Evolutionary conservation across 805 yeast genomes (phyloP), one percentile per base, ranked within the genome.

Genomic region (Spencermartinsiella europaea): DNA sequence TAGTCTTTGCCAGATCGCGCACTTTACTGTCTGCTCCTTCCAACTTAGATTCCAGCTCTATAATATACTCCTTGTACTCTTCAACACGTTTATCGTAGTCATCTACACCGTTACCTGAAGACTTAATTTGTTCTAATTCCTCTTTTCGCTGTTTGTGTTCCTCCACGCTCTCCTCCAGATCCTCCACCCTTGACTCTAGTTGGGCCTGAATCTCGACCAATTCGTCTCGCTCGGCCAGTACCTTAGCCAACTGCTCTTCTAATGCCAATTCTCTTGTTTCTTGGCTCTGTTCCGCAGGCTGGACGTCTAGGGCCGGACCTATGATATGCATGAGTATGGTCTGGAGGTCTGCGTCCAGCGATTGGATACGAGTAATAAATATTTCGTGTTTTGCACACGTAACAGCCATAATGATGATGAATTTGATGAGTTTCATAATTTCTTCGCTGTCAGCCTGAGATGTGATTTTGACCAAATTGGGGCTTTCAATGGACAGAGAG

Each of bases 181-280:
- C 27, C 15, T 16, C 10, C n/a, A 25, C 41, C 3, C 27, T 28
- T 17, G 40, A 7, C 31, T 37, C 37, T 25, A 43, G 12, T 14
- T 31, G 19, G 8, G 16, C 20, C n/a, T 22, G 20, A 36, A 14
- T 12, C 12, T 25, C 31, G 10, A 25, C 12, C 31, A 25, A 25
- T 12, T 25, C 1, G 22, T 48, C 51, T 12, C 42, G 14, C 7
- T 49, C 46, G 21, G 22, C 19, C 5, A 50, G 31, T 10, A 48
- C 25, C 41, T 46, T 38, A 3, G 51, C 49, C 4, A 50, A 34
- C 25, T 42, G 49, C 38, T 45, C 46, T 21, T 50, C 54, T n/a
- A 47, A 28, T 2, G 34, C 42, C 33, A 50, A 21, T 38, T 47
- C 48, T 20, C 51, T 3, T 25, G 17, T 34, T n/a, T 35, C 15